Evolutionary conservation across 768 basidiomycete species (phyloP).

Genomic region (Gloeostereum incarnatum): DNA sequence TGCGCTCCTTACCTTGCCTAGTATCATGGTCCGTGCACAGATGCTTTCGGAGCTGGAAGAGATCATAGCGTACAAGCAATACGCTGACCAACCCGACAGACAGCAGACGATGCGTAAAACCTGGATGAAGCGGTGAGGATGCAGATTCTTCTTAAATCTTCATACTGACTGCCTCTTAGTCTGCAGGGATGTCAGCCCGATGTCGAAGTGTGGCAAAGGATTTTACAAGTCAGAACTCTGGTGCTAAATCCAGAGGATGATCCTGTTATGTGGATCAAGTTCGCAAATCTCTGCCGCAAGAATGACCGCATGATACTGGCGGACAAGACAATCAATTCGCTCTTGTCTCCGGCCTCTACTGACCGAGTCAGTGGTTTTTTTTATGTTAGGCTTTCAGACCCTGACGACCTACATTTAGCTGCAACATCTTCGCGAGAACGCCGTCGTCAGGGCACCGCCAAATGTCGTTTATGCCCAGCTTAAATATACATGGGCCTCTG

Average conservation of each 20-base stretch:
- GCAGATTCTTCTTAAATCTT: neutral
- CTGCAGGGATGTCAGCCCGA: slow-evolving; percentile 95
- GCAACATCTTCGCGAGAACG: slow-evolving; percentile 43
- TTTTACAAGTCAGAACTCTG: slow-evolving; percentile 90
- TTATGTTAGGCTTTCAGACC: neutral
- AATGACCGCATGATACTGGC: slow-evolving; percentile 90
- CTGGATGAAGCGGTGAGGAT: slow-evolving; percentile 86
- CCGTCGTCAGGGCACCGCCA: slow-evolving; percentile 72
- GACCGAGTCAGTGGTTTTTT: slow-evolving; percentile 19
- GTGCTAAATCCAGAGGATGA: slow-evolving; percentile 92
- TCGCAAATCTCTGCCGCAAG: slow-evolving; percentile 95
- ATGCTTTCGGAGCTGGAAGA: slow-evolving; percentile 98
- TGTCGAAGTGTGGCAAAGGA: slow-evolving; percentile 98
- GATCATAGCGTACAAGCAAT: slow-evolving; percentile 93
- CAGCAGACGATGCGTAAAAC: slow-evolving; percentile 86
- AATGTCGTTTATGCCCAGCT: slow-evolving; percentile 94
- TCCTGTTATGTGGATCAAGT: slow-evolving; percentile 98
- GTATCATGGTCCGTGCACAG: slow-evolving; percentile 94
- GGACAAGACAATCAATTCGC: slow-evolving; percentile 92
- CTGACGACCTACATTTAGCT: slow-evolving; percentile 16
- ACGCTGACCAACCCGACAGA: slow-evolving; percentile 89
- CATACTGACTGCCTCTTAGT: slow-evolving; percentile 25
- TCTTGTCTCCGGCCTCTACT: slow-evolving; percentile 47
- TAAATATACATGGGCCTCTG: slow-evolving; percentile 92
- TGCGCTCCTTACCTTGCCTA: slow-evolving; percentile 19